Evolutionary conservation across 1,139 yeast genomes (phyloP).

Genomic region (Hyphopichia pseudoburtonii): DNA sequence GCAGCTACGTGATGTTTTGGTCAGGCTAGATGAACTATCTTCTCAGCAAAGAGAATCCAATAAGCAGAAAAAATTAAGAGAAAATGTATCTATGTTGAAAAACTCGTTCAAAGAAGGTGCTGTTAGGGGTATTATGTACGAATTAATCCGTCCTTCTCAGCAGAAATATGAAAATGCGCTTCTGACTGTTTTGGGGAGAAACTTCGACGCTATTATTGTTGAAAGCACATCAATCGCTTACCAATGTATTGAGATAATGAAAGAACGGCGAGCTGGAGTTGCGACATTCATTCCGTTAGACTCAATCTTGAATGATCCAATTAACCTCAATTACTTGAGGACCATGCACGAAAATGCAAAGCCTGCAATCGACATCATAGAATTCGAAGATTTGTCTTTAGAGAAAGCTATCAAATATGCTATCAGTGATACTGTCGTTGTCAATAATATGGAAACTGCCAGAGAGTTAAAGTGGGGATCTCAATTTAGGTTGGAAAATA

Average conservation of each 20-base stretch:
- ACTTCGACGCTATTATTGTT: conserved; percentile 81
- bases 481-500: conserved; percentile 51
- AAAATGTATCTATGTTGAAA: conserved; percentile 66
- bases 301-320: conserved; percentile 55
- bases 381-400: conserved; percentile 59
- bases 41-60: conserved; percentile 77
- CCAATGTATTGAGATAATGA: conserved; percentile 77
- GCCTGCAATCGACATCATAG: conserved; percentile 73
- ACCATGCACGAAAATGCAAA: conserved; percentile 55
- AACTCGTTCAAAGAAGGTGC: conserved; percentile 68
- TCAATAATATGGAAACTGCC: conserved; percentile 70
- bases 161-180: conserved; percentile 76
- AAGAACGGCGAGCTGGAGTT: conserved; percentile 82
- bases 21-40: conserved; percentile 66
- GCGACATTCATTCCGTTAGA: conserved; percentile 90
- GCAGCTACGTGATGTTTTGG: conserved; percentile 61
- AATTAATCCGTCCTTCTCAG: conserved; percentile 77
- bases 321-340: conserved; percentile 59
- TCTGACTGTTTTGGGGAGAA: conserved; percentile 74
- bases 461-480: conserved; percentile 69
- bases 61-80: conserved; percentile 67
- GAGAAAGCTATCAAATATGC: conserved; percentile 82
- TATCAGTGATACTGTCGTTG: conserved; percentile 79
- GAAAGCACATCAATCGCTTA: conserved; percentile 75
- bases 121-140: conserved; percentile 77